phyloP scores from a whole-genome alignment of 768 basidiomycete species.

The Tulasnella sp. region DNA sequence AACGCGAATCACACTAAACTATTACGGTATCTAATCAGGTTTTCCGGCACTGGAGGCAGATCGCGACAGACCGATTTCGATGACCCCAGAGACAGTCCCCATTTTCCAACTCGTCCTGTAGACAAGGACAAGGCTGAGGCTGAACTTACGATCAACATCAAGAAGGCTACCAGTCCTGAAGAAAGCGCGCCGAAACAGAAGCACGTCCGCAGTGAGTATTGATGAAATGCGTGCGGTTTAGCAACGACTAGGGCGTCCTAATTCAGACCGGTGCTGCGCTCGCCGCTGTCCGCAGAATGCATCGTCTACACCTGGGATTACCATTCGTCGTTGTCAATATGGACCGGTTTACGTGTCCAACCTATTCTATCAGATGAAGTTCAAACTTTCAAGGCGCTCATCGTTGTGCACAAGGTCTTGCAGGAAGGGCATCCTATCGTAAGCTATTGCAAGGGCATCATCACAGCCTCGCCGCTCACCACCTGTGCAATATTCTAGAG shows the following conservation, averaged over 20 bases:
- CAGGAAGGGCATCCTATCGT: constrained; percentile 97
- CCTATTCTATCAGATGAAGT: constrained; percentile 96
- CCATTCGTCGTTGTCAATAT: constrained; percentile 94
- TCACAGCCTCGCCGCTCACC: constrained; percentile 12
- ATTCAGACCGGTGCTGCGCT: background rate
- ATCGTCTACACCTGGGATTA: constrained; percentile 99
- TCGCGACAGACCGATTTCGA: constrained; percentile 21
- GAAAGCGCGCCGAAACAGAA: constrained; percentile 99
- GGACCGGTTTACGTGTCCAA: constrained; percentile 94
- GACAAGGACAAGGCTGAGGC: constrained; percentile 98
- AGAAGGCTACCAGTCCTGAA: constrained; percentile 94
- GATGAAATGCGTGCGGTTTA: background rate
- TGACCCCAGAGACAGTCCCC: constrained; percentile 56
- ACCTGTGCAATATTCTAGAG: constrained; percentile 51
- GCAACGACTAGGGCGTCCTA: background rate
- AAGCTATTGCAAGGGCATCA: constrained; percentile 36
- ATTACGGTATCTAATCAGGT: constrained; percentile 8
- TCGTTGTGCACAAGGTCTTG: constrained; percentile 94
- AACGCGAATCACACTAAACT: background rate
- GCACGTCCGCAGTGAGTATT: constrained; percentile 87
- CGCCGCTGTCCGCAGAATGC: constrained; percentile 56
- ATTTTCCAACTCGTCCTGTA: constrained; percentile 94
- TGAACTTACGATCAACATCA: constrained; percentile 91
- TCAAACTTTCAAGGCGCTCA: constrained; percentile 96
- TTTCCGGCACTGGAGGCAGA: constrained; percentile 11